These are phyloP conservation scores for Ammopiptanthus mongolicus DNA, from an alignment of 306 rosid genomes.

Conservation along the genomic window DNA sequence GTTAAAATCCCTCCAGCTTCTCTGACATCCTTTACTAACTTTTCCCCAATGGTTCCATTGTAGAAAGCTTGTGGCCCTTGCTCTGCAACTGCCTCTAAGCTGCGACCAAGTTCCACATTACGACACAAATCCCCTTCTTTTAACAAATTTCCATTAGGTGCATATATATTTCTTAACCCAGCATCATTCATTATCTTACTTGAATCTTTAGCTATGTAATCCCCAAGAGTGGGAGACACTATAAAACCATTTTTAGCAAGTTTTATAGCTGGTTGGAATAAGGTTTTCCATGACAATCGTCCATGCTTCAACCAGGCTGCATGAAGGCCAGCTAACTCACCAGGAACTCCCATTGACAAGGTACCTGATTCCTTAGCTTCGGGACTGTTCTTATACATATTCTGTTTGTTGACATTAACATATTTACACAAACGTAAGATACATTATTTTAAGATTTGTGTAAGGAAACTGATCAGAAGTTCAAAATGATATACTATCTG, in stretches of 20 bases:
- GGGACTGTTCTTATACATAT: conserved; percentile 68
- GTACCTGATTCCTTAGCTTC: conserved; percentile 50
- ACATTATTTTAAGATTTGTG: neutral
- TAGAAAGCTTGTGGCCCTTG: conserved; percentile 77
- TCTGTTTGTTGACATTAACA: conserved; percentile 38
- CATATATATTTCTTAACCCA: conserved; percentile 59
- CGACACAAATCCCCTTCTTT: conserved; percentile 58
- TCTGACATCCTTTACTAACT: conserved; percentile 70
- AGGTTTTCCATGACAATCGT: conserved; percentile 61
- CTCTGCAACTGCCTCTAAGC: conserved; percentile 62
- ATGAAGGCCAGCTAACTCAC: conserved; percentile 87
- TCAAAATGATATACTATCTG: neutral
- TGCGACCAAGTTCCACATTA: conserved; percentile 63
- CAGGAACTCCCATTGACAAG: conserved; percentile 80
- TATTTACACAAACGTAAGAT: conserved; percentile 17
- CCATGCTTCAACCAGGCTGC: conserved; percentile 83
- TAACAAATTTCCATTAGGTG: conserved; percentile 63
- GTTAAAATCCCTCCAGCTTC: conserved; percentile 84
- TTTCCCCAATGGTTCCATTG: conserved; percentile 70
- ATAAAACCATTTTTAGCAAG: conserved; percentile 69
- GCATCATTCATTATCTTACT: conserved; percentile 51
- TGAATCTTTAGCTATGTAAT: neutral
- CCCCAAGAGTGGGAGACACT: conserved; percentile 50
- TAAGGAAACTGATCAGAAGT: neutral
- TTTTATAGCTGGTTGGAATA: conserved; percentile 74